Evolutionary conservation across 1,284 basidiomycete genomes (phyloP).

Genomic region (Tilletiopsis washingtonensis): DNA sequence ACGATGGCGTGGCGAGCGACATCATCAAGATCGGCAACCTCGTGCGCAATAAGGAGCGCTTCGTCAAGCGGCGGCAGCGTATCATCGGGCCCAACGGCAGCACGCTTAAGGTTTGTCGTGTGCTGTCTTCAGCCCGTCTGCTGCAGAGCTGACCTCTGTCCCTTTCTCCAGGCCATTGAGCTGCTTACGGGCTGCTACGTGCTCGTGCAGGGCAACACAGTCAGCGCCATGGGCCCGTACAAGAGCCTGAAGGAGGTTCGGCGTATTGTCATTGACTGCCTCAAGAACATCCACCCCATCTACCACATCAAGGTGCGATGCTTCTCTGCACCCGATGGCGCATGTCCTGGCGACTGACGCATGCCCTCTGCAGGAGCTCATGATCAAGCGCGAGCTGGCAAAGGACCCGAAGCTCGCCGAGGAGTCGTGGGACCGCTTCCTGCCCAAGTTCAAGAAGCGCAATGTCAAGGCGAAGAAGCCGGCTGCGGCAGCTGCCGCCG

Average conservation of each 20-base stretch:
- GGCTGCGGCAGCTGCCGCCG: constrained; percentile 14
- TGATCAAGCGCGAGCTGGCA: constrained; percentile 95
- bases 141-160: background rate
- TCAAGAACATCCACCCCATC: constrained; percentile 99
- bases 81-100: constrained; percentile 96
- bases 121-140: background rate
- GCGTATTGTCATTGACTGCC: constrained; percentile 90
- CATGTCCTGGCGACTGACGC: background rate
- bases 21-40: constrained; percentile 96
- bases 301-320: constrained; percentile 83
- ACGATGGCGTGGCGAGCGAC: constrained; percentile 85
- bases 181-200: constrained; percentile 94
- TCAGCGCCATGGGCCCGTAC: constrained; percentile 92
- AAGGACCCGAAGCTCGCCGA: constrained; percentile 92
- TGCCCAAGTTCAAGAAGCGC: constrained; percentile 89
- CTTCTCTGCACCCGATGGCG: background rate
- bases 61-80: constrained; percentile 88
- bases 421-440: constrained; percentile 95
- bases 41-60: constrained; percentile 91
- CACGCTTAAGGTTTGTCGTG: constrained; percentile 71
- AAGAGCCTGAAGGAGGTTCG: constrained; percentile 93
- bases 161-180: constrained; percentile 73
- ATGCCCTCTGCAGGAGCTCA: constrained; percentile 68
- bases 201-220: constrained; percentile 94
- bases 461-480: constrained; percentile 66